phyloP scores from a whole-genome alignment of 2,329 filamentous ascomycete genomes.

The Annulohypoxylon truncatum region DNA sequence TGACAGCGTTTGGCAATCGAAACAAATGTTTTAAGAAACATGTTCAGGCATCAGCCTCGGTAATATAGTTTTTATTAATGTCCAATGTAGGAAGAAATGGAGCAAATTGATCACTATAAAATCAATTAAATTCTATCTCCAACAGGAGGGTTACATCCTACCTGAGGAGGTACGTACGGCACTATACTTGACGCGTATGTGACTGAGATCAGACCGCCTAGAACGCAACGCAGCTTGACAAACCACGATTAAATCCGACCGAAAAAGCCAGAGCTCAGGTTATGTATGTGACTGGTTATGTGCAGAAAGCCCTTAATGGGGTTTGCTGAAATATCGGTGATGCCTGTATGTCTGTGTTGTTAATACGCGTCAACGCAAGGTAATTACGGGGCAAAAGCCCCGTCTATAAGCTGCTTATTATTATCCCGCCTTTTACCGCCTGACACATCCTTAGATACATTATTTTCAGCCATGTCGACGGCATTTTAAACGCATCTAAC shows the following conservation, averaged over 20 bases:
- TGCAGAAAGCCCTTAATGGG: constrained; percentile 12
- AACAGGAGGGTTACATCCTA: constrained; percentile 23
- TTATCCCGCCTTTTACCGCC: background rate
- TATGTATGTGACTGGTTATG: constrained; percentile 19
- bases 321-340: constrained; percentile 4
- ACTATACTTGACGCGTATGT: constrained; percentile 28
- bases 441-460: background rate
- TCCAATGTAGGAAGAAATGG: background rate
- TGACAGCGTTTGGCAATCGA: constrained; percentile 9
- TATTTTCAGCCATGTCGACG: constrained; percentile 14
- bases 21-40: background rate
- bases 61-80: background rate
- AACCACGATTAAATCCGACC: constrained; percentile 7
- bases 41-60: background rate
- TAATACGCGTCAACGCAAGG: constrained; percentile 10
- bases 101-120: background rate
- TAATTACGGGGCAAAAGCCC: constrained; percentile 14
- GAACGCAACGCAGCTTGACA: constrained; percentile 10
- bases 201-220: constrained; percentile 5
- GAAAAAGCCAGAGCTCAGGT: constrained; percentile 11
- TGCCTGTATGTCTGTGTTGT: constrained; percentile 16
- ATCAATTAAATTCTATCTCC: background rate
- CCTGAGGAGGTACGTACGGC: constrained; percentile 22
- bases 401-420: background rate
- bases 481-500: background rate